Conservation (phyloP, 768 basidiomycete species). For the Kwoniella dendrophila region DNA sequence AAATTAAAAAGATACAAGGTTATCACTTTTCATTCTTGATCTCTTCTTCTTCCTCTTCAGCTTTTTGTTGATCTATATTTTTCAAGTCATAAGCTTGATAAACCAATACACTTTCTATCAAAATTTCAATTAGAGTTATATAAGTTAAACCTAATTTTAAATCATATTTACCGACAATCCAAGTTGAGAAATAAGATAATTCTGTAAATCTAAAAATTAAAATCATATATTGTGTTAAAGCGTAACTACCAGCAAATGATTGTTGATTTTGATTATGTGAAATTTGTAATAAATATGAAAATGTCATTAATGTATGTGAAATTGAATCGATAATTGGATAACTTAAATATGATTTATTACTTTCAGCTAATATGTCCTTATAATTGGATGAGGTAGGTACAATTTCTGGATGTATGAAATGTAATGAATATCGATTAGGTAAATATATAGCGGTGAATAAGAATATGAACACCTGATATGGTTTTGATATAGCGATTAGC, state of each 20-base stretch:
- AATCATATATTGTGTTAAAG: slow-evolving; percentile 14
- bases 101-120: neutral
- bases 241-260: slow-evolving; percentile 27
- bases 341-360: neutral
- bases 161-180: slow-evolving; percentile 17
- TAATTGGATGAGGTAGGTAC: slow-evolving; percentile 1
- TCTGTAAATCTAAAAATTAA: neutral
- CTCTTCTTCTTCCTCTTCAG: slow-evolving; percentile 20
- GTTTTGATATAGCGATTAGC: no score
- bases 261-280: slow-evolving; percentile 18
- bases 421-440: neutral
- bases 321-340: slow-evolving; percentile 4
- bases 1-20: no score
- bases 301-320: neutral
- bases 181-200: slow-evolving; percentile 13
- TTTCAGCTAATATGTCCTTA: neutral
- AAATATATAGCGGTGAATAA: slow-evolving; percentile 17
- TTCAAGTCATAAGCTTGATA: slow-evolving; percentile 28
- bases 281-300: slow-evolving; percentile 5
- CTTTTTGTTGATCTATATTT: slow-evolving; percentile 23
- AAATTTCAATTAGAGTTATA: slow-evolving; percentile 5
- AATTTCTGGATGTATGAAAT: slow-evolving; percentile 8
- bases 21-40: no score
- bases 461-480: slow-evolving; percentile 1
- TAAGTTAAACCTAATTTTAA: slow-evolving; percentile 8